These are phyloP conservation scores for Lojkania enalia DNA, from an alignment of 2,329 filamentous ascomycete genomes.

Conservation along the genomic window DNA sequence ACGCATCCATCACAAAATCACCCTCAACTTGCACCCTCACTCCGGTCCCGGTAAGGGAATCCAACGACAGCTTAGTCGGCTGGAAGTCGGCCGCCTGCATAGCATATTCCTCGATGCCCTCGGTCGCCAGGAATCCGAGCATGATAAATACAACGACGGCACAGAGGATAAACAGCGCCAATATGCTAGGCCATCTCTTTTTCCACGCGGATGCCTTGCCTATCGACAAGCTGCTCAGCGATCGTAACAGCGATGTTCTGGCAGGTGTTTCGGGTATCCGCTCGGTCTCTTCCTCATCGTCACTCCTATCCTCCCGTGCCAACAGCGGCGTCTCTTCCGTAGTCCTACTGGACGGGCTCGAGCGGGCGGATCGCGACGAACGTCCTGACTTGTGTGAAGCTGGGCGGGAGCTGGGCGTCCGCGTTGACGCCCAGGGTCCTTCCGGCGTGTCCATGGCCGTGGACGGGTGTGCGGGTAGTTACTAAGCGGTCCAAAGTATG, in stretches of 20 bases:
- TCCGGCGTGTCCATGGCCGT: conserved; percentile 40
- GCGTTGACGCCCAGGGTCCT: conserved; percentile 41
- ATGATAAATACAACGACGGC: conserved; percentile 69
- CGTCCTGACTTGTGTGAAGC: conserved; percentile 41
- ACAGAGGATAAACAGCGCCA: conserved; percentile 71
- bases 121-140: conserved; percentile 81
- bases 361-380: conserved; percentile 38
- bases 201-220: conserved; percentile 38
- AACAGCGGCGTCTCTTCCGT: conserved; percentile 49
- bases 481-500: conserved; percentile 6
- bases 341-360: conserved; percentile 35
- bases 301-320: conserved; percentile 27
- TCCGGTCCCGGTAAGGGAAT: conserved; percentile 78
- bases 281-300: conserved; percentile 26
- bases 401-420: conserved; percentile 42
- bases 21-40: conserved; percentile 80
- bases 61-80: conserved; percentile 81
- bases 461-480: conserved; percentile 6
- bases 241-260: conserved; percentile 41
- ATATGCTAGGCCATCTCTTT: conserved; percentile 74
- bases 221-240: conserved; percentile 32
- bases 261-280: conserved; percentile 34
- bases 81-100: conserved; percentile 80
- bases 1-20: conserved; percentile 78
- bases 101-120: conserved; percentile 81